These are phyloP conservation scores for Musa balbisiana DNA, from an alignment of 202 grass and related monocot species.

Conservation along the genomic window DNA sequence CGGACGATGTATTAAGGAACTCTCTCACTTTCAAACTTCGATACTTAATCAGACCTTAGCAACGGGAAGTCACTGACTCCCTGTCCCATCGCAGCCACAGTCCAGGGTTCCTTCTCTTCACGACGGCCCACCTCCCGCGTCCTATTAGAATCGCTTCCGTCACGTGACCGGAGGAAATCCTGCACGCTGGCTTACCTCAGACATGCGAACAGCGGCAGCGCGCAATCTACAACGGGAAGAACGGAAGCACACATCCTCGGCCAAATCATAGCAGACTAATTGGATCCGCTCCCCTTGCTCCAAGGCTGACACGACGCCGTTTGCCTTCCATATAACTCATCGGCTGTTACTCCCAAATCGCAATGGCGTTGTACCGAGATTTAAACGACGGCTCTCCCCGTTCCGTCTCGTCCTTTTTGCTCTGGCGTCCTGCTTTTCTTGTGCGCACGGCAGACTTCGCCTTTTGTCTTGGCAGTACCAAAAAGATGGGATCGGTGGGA, in stretches of 20 bases:
- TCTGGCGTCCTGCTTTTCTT: not conserved
- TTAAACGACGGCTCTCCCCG: not conserved
- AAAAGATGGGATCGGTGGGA: slow-evolving; percentile 2
- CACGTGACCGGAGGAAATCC: too few relatives aligned
- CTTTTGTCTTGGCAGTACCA: slow-evolving; percentile 6
- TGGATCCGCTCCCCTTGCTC: not conserved
- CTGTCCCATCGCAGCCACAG: too few relatives aligned
- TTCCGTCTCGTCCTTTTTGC: slow-evolving; percentile 3
- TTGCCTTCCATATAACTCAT: not conserved
- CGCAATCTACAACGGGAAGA: too few relatives aligned
- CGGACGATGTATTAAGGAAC: too few relatives aligned
- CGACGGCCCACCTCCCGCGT: too few relatives aligned
- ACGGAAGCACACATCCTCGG: not conserved
- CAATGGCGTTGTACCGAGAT: not conserved
- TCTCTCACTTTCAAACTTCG: too few relatives aligned
- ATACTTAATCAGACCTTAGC: too few relatives aligned
- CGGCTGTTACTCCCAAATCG: not conserved
- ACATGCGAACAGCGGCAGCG: too few relatives aligned
- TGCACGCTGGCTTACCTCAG: too few relatives aligned
- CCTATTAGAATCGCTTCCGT: too few relatives aligned
- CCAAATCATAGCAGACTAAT: not conserved
- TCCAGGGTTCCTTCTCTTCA: too few relatives aligned
- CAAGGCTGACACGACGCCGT: not conserved
- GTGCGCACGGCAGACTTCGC: slow-evolving; percentile 29
- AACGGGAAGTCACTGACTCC: too few relatives aligned